Base-by-base conservation (phyloP, 116 monocot genomes). In the Iris pallida region DNA sequence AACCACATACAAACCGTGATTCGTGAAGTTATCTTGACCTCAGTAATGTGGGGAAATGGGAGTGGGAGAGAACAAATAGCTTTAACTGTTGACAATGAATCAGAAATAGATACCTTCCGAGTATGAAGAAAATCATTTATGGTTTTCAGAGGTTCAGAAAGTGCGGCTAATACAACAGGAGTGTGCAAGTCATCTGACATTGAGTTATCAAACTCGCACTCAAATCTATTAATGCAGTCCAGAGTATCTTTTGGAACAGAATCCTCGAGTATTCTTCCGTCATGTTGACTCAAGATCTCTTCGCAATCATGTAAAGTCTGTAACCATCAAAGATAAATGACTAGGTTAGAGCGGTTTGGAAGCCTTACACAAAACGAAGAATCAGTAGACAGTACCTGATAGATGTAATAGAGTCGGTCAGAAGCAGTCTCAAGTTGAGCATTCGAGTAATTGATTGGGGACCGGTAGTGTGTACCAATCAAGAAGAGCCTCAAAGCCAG, bases 101-200 rank as follows among this genome's bases (percentile, higher is more conserved):
- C 42, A 61, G 0, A 30, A 65, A 16, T 13, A 65, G 16, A 53
- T 73, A 90, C 92, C 79, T 97, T 89, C 14, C 81, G 81, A 68
- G 96, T 90, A 55, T 92, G 89, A n/a, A 97, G 77, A 30, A 90
- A 87, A 72, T 97, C 96, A 20, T 96, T 96, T 73, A 89, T 78
- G 20, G 72, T 77, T 80, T 85, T 97, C 13, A 97, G 68, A 60
- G 96, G 90, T 52, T 92, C 96, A 44, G 87, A 92, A 20, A 97
- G 74, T 13, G 87, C 82, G 70, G 81, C 86, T 73, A 97, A 77
- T 47, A 74, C 85, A 70, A 97, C 82, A 59, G 96, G 83, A 51
- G 92, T 92, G 59, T 89, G 85, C 6, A 92, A 75, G 87, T 92
- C 92, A 80, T 97, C 96, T 42, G 83, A 81, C 79, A 92, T 82